Evolutionary conservation across 2,329 filamentous ascomycete genomes (phyloP), one percentile per base, ranked within the genome.

Genomic region (Biscogniauxia mediterranea): DNA sequence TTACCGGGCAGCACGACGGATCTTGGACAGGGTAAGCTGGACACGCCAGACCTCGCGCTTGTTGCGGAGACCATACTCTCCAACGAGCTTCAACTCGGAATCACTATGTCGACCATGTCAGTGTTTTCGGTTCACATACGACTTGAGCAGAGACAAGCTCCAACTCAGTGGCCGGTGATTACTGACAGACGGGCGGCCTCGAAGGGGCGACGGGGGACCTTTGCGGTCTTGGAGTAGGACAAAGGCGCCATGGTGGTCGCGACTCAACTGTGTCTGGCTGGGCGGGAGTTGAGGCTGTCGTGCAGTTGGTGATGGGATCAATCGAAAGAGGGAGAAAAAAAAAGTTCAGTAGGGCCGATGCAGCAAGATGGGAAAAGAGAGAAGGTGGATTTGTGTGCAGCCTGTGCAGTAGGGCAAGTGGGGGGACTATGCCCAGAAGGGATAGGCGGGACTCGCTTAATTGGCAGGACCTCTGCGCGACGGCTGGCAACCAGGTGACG

Each of bases 11-110:
- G 95, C 95, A 97, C 95, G 95, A 93, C 95, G 95, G 78, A 99
- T 99, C 90, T 98, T 98, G 86, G 95, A 98, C 79, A 99, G 90
- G 78, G 94, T 97, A 83, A 99, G 90, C 88, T 92, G 90, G 84
- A 99, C 95, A 84, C 95, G 93, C 95, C 95, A 99, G 80, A 99
- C 95, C 88, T 99, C 95, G 87, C 95, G 94, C 93, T 99, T 99
- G 89, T 99, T 99, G 85, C 93, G 92, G 77, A 99, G 92, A 85
- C 95, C 95, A 88, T 96, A 99, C 87, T 99, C 95, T 84, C 95
- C 95, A 78, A 99, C 94, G 83, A 95, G 90, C 91, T 99, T 99
- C 83, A 99, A 85, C 87, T 99, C 95, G 79, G 93, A 92, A 87
- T 99, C 95, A 86, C 95, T 98, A 85, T 78, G 54, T 66, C 61